phyloP scores from a whole-genome alignment of 169 alveolate genomes.

The Plasmodium yoelii region DNA sequence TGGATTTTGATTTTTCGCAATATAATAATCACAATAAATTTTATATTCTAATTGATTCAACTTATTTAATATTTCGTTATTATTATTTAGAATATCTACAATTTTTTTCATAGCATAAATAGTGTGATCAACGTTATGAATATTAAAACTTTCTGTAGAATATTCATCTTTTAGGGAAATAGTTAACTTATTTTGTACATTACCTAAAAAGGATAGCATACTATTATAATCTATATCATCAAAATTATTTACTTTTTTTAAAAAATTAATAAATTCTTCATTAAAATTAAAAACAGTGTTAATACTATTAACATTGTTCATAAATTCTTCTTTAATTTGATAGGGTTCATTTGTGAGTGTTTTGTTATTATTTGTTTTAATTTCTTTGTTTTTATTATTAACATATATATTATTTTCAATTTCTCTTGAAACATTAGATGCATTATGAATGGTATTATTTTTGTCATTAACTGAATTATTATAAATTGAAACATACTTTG shows the following conservation, averaged over 20 bases:
- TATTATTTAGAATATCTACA: conserved; percentile 64
- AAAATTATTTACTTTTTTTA: conserved; percentile 33
- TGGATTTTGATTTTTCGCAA: neutral
- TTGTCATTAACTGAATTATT: neutral
- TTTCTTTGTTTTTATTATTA: neutral
- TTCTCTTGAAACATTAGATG: neutral
- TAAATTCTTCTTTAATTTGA: conserved; percentile 56
- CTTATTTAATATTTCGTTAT: conserved; percentile 66
- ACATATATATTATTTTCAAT: neutral
- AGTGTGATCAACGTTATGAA: conserved; percentile 43
- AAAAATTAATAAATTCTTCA: conserved; percentile 51
- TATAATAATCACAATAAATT: conserved; percentile 45
- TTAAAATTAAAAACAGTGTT: conserved; percentile 72
- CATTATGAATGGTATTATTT: neutral
- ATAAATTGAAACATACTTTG: neutral
- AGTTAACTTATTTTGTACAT: conserved; percentile 38
- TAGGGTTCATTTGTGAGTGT: conserved; percentile 58
- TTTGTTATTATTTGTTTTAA: neutral
- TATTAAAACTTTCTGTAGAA: conserved; percentile 12
- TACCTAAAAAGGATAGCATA: conserved; percentile 60
- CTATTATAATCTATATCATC: conserved; percentile 66
- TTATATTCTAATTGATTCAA: conserved; percentile 71
- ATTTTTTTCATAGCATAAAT: conserved; percentile 43
- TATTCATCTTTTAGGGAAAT: conserved; percentile 17
- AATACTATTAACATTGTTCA: conserved; percentile 50